phyloP scores from a whole-genome alignment of 75 land plant genomes.

The Cupressus sempervirens region DNA sequence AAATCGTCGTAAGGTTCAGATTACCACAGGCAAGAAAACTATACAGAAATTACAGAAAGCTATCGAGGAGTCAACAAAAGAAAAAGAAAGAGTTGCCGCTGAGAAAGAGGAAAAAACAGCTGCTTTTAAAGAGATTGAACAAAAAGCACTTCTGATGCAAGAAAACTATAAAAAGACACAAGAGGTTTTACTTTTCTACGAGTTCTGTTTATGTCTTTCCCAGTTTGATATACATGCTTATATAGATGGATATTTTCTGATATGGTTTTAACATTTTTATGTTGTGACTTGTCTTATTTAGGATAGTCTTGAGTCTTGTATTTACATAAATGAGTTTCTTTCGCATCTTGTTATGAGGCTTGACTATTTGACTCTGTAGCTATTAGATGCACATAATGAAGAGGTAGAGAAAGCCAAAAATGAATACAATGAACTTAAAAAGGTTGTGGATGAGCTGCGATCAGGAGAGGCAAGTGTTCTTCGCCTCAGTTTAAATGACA shows the following conservation, averaged over 20 bases:
- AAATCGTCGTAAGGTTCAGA: conserved; percentile 79
- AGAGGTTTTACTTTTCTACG: conserved; percentile 45
- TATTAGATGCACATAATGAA: conserved; percentile 59
- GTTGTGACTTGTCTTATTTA: neutral
- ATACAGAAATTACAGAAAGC: conserved; percentile 66
- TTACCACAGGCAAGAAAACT: conserved; percentile 68
- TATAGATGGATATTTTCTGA: neutral
- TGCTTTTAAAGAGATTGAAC: conserved; percentile 66
- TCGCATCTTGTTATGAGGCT: neutral
- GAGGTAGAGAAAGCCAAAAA: conserved; percentile 63
- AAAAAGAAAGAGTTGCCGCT: conserved; percentile 42
- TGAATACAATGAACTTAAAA: conserved; percentile 59
- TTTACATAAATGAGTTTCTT: too few species aligned
- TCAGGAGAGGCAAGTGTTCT: conserved; percentile 60
- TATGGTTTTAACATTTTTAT: neutral
- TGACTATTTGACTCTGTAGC: conserved; percentile 31
- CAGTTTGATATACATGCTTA: neutral
- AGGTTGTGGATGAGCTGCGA: conserved; percentile 68
- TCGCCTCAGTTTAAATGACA: neutral
- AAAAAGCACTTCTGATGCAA: conserved; percentile 75
- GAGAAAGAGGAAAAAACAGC: conserved; percentile 53
- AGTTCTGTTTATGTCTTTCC: neutral
- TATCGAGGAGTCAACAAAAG: conserved; percentile 69
- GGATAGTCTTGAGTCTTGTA: neutral
- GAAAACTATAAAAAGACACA: conserved; percentile 73